Evolutionary conservation across 2,329 filamentous ascomycete genomes (phyloP).

Genomic region (Hypomyces perniciosus): DNA sequence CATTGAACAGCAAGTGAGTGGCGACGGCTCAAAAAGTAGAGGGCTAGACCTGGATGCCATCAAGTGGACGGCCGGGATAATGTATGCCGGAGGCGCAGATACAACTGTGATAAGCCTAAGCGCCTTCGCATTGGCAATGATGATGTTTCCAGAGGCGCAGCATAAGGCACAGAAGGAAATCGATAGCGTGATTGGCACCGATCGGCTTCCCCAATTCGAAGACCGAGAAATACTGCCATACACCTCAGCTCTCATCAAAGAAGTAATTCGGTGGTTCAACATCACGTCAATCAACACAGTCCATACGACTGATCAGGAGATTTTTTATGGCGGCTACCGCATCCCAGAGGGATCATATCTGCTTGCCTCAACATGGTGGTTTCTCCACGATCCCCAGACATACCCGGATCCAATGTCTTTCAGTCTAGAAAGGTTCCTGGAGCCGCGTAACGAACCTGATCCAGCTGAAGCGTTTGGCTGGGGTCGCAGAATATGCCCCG

Average conservation of each 20-base stretch:
- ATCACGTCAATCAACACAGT: background rate
- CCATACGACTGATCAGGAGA: background rate
- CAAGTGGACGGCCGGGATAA: background rate
- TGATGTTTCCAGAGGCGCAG: slow-evolving; percentile 9
- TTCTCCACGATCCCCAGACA: slow-evolving; percentile 2
- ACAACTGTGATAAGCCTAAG: slow-evolving; percentile 1
- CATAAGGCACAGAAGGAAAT: slow-evolving; percentile 13
- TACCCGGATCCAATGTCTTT: slow-evolving; percentile 1
- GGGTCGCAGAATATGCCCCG: slow-evolving; percentile 11
- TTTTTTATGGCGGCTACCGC: background rate
- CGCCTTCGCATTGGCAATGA: slow-evolving; percentile 10
- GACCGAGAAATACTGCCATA: slow-evolving; percentile 20
- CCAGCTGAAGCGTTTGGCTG: slow-evolving; percentile 2
- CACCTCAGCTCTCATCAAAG: slow-evolving; percentile 21
- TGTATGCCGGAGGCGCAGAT: slow-evolving; percentile 11
- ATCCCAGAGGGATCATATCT: slow-evolving; percentile 6
- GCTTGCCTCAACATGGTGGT: slow-evolving; percentile 1
- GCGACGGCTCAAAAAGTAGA: background rate
- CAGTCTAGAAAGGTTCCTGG: slow-evolving; percentile 6
- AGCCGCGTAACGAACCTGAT: slow-evolving; percentile 11
- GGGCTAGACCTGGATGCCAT: background rate
- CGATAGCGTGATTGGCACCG: no score
- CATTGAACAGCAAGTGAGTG: background rate
- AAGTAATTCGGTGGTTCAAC: slow-evolving; percentile 17
- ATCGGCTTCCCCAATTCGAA: slow-evolving; percentile 1